phyloP scores from a whole-genome alignment of 148 eudicot genomes.

The Suaeda aralocaspica region DNA sequence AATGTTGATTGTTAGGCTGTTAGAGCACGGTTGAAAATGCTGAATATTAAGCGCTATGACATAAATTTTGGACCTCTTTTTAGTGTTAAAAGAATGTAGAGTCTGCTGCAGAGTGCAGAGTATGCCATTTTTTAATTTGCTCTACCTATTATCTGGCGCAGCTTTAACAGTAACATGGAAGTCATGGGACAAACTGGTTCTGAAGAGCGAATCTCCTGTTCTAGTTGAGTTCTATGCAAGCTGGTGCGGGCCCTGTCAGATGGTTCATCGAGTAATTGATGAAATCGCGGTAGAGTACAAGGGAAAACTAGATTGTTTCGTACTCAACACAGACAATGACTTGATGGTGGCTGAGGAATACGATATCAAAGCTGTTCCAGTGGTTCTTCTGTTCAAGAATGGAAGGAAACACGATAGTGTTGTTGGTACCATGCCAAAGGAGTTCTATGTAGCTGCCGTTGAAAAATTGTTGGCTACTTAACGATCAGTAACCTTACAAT shows the following conservation, averaged over 20 bases:
- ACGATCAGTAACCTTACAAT: background rate
- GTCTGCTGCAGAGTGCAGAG: background rate
- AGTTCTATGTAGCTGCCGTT: conserved; percentile 76
- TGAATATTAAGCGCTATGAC: background rate
- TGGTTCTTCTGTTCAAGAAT: conserved; percentile 82
- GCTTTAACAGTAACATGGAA: conserved; percentile 56
- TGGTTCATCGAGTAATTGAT: conserved; percentile 93
- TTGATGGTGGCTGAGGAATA: conserved; percentile 54
- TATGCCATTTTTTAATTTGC: background rate
- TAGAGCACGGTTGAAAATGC: background rate
- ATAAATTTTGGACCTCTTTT: background rate
- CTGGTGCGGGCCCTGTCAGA: conserved; percentile 98
- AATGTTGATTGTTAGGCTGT: background rate
- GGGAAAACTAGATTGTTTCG: conserved; percentile 59
- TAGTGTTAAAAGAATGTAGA: background rate
- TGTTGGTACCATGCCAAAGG: conserved; percentile 94
- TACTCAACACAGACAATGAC: conserved; percentile 62
- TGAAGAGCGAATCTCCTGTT: conserved; percentile 61
- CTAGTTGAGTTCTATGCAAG: conserved; percentile 90
- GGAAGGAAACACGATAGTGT: conserved; percentile 55
- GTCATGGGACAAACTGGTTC: conserved; percentile 75
- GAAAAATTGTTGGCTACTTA: conserved; percentile 56
- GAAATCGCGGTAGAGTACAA: conserved; percentile 75
- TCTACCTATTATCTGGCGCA: conserved; percentile 28
- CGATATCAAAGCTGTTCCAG: conserved; percentile 82